Conservation (phyloP, 129 eudicot species). For the Glebionis coronaria region DNA sequence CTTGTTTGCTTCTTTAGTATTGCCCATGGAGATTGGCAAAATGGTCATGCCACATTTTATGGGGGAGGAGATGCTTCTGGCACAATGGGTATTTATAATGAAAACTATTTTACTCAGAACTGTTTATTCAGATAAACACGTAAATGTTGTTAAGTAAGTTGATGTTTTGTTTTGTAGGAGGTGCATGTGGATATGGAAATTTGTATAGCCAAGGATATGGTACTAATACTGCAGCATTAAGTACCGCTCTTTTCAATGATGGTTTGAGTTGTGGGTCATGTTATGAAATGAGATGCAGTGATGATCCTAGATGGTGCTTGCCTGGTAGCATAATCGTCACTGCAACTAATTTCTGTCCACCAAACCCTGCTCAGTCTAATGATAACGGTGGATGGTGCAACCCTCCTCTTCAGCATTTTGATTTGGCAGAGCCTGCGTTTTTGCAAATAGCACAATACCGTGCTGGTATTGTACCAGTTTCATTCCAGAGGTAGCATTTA, state of each 20-base stretch:
- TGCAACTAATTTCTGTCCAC: slow-evolving; percentile 85
- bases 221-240: slow-evolving; percentile 75
- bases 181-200: slow-evolving; percentile 91
- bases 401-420: slow-evolving; percentile 82
- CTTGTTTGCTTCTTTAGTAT: slow-evolving; percentile 27
- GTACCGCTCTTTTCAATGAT: slow-evolving; percentile 72
- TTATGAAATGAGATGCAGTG: slow-evolving; percentile 58
- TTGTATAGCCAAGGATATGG: slow-evolving; percentile 81
- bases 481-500: slow-evolving; percentile 53
- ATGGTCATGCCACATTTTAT: slow-evolving; percentile 78
- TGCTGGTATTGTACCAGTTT: slow-evolving; percentile 82
- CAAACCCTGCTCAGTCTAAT: slow-evolving; percentile 59
- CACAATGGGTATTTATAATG: slow-evolving; percentile 58
- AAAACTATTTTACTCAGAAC: neutral
- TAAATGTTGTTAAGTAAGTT: neutral
- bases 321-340: slow-evolving; percentile 59
- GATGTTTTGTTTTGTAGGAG: slow-evolving; percentile 44
- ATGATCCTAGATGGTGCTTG: slow-evolving; percentile 68
- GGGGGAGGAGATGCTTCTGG: slow-evolving; percentile 95
- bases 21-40: slow-evolving; percentile 47
- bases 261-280: slow-evolving; percentile 83
- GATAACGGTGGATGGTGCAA: slow-evolving; percentile 94
- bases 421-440: slow-evolving; percentile 84
- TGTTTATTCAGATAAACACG: neutral
- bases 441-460: slow-evolving; percentile 74